phyloP scores from a whole-genome alignment of 345 rosid genomes.

The Viola odorata region DNA sequence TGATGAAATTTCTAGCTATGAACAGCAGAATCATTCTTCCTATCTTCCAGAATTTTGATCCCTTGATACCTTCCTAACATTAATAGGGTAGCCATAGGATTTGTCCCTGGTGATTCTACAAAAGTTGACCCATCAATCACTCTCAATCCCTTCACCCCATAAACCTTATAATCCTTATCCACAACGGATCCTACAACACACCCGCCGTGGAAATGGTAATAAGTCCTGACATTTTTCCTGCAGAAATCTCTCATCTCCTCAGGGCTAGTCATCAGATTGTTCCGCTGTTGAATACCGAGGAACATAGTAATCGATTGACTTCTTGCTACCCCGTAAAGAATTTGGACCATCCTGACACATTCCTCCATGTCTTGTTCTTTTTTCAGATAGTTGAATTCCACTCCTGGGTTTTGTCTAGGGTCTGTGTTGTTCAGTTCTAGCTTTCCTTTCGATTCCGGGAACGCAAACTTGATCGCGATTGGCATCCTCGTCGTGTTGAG shows the following conservation, averaged over 20 bases:
- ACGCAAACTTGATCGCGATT: slow-evolving; percentile 52
- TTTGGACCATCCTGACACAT: slow-evolving; percentile 48
- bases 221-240: slow-evolving; percentile 58
- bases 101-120: slow-evolving; percentile 70
- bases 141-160: slow-evolving; percentile 46
- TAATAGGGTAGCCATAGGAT: slow-evolving; percentile 69
- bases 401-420: slow-evolving; percentile 60
- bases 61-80: slow-evolving; percentile 85
- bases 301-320: slow-evolving; percentile 46
- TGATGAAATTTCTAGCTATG: too few species aligned
- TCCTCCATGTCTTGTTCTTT: slow-evolving; percentile 45
- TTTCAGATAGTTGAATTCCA: slow-evolving; percentile 58
- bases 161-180: slow-evolving; percentile 44
- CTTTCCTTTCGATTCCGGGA: slow-evolving; percentile 61
- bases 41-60: slow-evolving; percentile 41
- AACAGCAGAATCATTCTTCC: slow-evolving; percentile 7
- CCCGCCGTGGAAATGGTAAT: slow-evolving; percentile 64
- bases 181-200: slow-evolving; percentile 58
- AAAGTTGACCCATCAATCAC: slow-evolving; percentile 74
- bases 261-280: slow-evolving; percentile 24
- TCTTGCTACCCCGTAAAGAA: slow-evolving; percentile 47
- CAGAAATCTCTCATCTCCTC: slow-evolving; percentile 45
- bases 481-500: slow-evolving; percentile 46
- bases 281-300: slow-evolving; percentile 28
- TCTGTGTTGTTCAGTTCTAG: slow-evolving; percentile 44